Conservation (phyloP, 257 asterid genomes). For the Parsonsia alboflavescens region DNA sequence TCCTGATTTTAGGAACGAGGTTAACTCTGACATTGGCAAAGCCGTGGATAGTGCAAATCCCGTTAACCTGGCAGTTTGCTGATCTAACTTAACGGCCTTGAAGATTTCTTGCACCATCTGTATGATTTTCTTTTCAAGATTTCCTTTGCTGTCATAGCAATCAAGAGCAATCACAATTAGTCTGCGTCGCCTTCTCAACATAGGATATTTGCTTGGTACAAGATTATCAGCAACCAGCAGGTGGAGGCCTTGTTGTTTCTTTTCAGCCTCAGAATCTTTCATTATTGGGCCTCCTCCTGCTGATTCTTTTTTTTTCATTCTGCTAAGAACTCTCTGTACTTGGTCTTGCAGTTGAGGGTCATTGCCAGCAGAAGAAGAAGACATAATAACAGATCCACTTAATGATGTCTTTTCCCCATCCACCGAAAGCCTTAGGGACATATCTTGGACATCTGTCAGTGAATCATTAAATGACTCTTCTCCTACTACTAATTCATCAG, state of each 20-base stretch:
- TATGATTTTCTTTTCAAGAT: constrained; percentile 58
- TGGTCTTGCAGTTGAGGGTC: constrained; percentile 48
- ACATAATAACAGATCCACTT: constrained; percentile 42
- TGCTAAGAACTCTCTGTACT: constrained; percentile 61
- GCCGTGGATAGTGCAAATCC: constrained; percentile 79
- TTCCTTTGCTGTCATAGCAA: constrained; percentile 57
- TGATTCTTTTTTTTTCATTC: constrained; percentile 49
- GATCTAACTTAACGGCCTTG: constrained; percentile 53
- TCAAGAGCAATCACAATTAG: constrained; percentile 69
- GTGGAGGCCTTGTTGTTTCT: constrained; percentile 15
- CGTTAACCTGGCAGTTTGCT: constrained; percentile 37
- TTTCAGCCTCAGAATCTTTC: constrained; percentile 34
- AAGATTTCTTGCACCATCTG: constrained; percentile 42
- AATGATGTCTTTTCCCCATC: constrained; percentile 72
- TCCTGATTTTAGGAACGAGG: constrained; percentile 45
- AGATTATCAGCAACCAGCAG: constrained; percentile 21
- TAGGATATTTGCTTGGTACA: constrained; percentile 51
- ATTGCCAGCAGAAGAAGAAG: constrained; percentile 34
- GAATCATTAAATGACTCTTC: constrained; percentile 81
- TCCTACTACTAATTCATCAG: constrained; percentile 42
- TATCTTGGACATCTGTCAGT: constrained; percentile 63
- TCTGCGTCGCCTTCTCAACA: constrained; percentile 59
- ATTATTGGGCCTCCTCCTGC: constrained; percentile 7
- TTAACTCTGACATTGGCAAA: constrained; percentile 55
- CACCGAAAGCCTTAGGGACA: constrained; percentile 67